Conservation (phyloP, 225 moss, liverwort and hornwort genomes). For the Neckera pumila region DNA sequence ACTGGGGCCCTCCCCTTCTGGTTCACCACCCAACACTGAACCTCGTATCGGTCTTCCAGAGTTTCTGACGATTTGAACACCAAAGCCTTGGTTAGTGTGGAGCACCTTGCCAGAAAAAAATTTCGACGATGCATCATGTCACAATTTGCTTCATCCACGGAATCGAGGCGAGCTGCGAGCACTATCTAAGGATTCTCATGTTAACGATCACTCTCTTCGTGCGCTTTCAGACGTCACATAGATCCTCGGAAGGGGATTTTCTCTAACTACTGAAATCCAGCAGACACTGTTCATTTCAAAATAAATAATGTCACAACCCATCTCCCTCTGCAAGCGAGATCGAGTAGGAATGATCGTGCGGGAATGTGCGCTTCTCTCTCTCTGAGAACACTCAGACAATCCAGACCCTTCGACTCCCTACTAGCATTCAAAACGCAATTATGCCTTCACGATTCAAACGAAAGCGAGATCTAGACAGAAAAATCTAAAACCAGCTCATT, state of each 20-base stretch:
- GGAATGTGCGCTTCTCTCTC: background rate
- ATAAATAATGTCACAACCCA: background rate
- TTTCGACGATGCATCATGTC: background rate
- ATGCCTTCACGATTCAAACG: background rate
- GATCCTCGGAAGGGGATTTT: background rate
- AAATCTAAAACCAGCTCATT: background rate
- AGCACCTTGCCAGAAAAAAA: background rate
- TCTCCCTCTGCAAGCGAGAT: background rate
- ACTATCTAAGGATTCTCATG: background rate
- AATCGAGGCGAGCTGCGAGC: background rate
- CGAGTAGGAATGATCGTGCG: too few relatives aligned
- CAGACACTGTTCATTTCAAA: background rate
- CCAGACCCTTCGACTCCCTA: background rate
- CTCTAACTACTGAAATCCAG: background rate
- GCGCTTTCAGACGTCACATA: background rate
- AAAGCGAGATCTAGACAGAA: background rate
- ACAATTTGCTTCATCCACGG: background rate
- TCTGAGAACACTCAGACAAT: background rate
- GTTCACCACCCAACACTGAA: constrained; percentile 42
- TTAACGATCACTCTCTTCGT: background rate
- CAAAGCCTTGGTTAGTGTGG: background rate
- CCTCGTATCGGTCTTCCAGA: constrained; percentile 44
- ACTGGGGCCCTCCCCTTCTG: constrained; percentile 25
- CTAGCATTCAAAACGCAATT: background rate
- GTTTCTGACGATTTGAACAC: background rate